Conservation (phyloP, 1,139 yeast genomes). For the Chernovozyma aurita region DNA sequence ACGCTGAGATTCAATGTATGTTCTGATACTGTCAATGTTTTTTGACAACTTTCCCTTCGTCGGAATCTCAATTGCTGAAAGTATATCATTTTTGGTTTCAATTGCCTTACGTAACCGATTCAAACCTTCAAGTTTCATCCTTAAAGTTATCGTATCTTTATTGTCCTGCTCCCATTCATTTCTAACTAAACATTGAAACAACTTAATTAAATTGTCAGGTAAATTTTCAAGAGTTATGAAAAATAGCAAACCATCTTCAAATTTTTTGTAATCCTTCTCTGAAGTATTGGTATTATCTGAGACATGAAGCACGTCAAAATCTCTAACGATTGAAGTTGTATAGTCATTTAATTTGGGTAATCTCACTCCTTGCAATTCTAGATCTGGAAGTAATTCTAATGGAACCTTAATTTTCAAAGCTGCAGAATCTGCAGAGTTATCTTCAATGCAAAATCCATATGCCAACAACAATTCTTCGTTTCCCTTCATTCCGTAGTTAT, state of each 20-base stretch:
- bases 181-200: slow-evolving; percentile 50
- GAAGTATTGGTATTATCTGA: background rate
- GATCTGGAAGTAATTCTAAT: slow-evolving; percentile 23
- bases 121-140: slow-evolving; percentile 58
- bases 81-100: slow-evolving; percentile 36
- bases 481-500: slow-evolving; percentile 84
- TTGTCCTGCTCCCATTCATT: slow-evolving; percentile 32
- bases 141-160: slow-evolving; percentile 27
- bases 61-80: slow-evolving; percentile 9
- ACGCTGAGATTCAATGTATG: slow-evolving; percentile 42
- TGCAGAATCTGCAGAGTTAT: slow-evolving; percentile 61
- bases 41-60: slow-evolving; percentile 8
- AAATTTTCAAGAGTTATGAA: slow-evolving; percentile 34
- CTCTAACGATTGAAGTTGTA: slow-evolving; percentile 34
- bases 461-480: slow-evolving; percentile 68
- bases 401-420: slow-evolving; percentile 54
- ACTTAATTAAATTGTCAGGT: slow-evolving; percentile 43
- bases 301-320: slow-evolving; percentile 6
- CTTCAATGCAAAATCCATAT: slow-evolving; percentile 65
- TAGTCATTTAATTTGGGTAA: slow-evolving; percentile 47
- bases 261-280: slow-evolving; percentile 11
- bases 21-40: slow-evolving; percentile 25
- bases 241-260: slow-evolving; percentile 40
- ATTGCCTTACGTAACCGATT: slow-evolving; percentile 53
- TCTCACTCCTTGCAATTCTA: slow-evolving; percentile 35